A percentile compares a stretch with the other conserved stretches of the same genome.
These are phyloP conservation scores for Blastobotrys robertii DNA, from an alignment of 805 yeast species.

Conservation along the genomic window DNA sequence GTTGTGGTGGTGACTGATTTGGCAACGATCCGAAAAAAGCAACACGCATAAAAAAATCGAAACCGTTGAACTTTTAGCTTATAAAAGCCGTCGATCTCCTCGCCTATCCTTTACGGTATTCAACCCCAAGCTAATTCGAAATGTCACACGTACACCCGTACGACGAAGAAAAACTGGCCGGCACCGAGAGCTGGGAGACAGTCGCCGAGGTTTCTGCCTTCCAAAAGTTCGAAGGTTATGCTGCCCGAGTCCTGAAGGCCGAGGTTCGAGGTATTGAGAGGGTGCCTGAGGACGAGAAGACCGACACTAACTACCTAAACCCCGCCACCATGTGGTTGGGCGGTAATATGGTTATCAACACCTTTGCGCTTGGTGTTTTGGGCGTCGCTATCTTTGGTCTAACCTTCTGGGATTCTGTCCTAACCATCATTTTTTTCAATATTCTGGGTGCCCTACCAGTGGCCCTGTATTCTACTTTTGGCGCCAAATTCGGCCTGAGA, in stretches of 20 bases:
- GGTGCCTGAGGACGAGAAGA: conserved; percentile 69
- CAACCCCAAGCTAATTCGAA: too few species aligned
- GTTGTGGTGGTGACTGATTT: too few species aligned
- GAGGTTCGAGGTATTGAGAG: conserved; percentile 75
- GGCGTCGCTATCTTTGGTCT: conserved; percentile 57
- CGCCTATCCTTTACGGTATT: too few species aligned
- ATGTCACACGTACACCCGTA: too few species aligned
- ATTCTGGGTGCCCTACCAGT: conserved; percentile 68
- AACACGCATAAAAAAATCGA: too few species aligned
- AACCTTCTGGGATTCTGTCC: conserved; percentile 62
- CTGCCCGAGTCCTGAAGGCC: conserved; percentile 17
- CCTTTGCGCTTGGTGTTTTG: conserved; percentile 67
- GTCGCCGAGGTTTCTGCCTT: conserved; percentile 6
- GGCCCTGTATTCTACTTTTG: conserved; percentile 74
- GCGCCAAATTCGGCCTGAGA: conserved; percentile 76
- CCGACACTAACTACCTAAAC: conserved; percentile 51
- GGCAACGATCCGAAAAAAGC: too few species aligned
- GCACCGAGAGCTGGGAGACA: too few species aligned
- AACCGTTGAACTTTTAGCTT: too few species aligned
- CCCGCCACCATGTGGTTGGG: conserved; percentile 89
- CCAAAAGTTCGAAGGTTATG: conserved; percentile 4
- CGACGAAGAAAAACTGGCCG: too few species aligned
- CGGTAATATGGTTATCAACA: conserved; percentile 79
- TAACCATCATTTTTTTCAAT: conserved; percentile 63
- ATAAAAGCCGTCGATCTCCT: too few species aligned